phyloP scores from a whole-genome alignment of 2,329 filamentous ascomycete species.

The Calonectria hongkongensis region DNA sequence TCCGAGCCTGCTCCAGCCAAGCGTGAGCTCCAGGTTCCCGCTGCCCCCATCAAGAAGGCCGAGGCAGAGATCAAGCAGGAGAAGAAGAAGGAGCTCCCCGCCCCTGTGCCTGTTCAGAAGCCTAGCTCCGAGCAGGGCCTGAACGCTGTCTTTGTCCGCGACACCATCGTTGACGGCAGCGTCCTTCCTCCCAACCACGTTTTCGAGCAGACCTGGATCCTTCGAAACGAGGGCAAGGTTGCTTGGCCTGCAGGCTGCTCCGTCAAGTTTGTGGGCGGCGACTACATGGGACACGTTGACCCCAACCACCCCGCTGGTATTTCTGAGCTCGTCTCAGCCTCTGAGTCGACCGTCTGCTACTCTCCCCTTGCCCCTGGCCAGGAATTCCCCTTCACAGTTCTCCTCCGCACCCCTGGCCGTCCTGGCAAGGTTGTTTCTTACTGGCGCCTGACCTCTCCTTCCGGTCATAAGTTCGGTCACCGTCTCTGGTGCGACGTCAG shows the following conservation, averaged over 20 bases:
- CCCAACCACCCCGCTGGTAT: slow-evolving; percentile 86
- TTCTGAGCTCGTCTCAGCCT: slow-evolving; percentile 84
- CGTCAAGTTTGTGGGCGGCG: slow-evolving; percentile 93
- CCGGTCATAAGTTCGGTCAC: slow-evolving; percentile 91
- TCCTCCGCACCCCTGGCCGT: slow-evolving; percentile 86
- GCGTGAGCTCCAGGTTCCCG: not conserved
- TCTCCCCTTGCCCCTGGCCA: slow-evolving; percentile 82
- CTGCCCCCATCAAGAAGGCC: slow-evolving; percentile 50
- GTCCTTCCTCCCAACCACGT: slow-evolving; percentile 80
- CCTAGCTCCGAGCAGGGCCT: slow-evolving; percentile 59
- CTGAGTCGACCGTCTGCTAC: slow-evolving; percentile 86
- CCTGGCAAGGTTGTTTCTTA: slow-evolving; percentile 91
- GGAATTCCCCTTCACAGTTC: slow-evolving; percentile 86
- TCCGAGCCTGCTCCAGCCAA: slow-evolving; percentile 33
- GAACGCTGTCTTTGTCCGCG: slow-evolving; percentile 81
- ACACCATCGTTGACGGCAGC: slow-evolving; percentile 87
- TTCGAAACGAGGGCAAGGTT: slow-evolving; percentile 87
- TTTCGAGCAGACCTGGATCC: slow-evolving; percentile 93
- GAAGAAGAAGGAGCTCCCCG: slow-evolving; percentile 41
- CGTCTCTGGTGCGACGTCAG: slow-evolving; percentile 95
- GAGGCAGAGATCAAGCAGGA: slow-evolving; percentile 48
- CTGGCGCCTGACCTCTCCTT: slow-evolving; percentile 91
- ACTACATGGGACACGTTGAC: slow-evolving; percentile 96
- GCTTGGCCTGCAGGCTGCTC: slow-evolving; percentile 93
- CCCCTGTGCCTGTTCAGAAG: slow-evolving; percentile 17